Conservation (phyloP, 2,329 filamentous ascomycete species). For the Alternaria brassicae region DNA sequence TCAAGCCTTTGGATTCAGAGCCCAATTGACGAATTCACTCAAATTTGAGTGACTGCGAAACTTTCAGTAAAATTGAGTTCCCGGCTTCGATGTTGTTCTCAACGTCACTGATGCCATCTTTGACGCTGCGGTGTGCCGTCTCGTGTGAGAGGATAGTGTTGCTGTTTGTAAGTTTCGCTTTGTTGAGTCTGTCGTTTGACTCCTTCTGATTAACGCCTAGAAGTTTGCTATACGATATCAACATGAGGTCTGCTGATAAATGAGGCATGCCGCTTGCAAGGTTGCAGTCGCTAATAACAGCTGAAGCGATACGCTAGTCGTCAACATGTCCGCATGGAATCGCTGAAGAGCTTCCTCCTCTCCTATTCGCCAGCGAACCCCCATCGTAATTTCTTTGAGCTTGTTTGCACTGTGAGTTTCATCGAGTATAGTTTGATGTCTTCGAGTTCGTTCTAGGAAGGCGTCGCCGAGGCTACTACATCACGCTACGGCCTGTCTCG, state of each 20-base stretch:
- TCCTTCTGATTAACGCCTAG: background rate
- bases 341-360: slow-evolving; percentile 21
- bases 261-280: background rate
- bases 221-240: background rate
- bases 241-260: no score
- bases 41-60: background rate
- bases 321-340: slow-evolving; percentile 18
- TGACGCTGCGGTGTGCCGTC: background rate
- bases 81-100: background rate
- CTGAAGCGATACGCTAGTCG: slow-evolving; percentile 9
- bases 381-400: slow-evolving; percentile 11
- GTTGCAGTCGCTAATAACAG: slow-evolving; percentile 10
- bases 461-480: background rate
- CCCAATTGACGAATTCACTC: background rate
- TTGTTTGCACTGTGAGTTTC: background rate
- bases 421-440: background rate
- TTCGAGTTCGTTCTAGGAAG: background rate
- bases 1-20: background rate
- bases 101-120: background rate
- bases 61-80: background rate
- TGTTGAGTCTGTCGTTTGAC: background rate
- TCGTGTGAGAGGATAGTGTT: background rate
- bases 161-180: background rate
- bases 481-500: background rate
- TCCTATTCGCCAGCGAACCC: slow-evolving; percentile 16